Conservation (phyloP, 345 rosid species). For the Eucalyptus pauciflora region DNA sequence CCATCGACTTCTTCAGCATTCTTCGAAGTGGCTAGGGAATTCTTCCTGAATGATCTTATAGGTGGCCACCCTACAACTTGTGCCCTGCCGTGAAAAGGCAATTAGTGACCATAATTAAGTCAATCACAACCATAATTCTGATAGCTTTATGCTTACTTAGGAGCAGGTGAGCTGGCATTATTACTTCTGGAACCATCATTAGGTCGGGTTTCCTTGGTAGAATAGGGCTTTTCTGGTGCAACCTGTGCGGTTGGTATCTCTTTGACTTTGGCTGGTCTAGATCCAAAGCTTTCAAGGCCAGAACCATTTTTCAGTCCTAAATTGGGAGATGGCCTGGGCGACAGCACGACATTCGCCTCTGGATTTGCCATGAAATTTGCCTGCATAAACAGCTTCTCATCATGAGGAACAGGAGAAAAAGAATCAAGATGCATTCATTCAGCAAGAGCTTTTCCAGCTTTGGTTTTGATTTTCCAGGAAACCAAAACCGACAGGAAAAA, state of each 20-base stretch:
- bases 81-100: slow-evolving; percentile 25
- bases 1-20: slow-evolving; percentile 54
- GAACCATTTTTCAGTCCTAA: slow-evolving; percentile 37
- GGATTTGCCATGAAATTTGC: slow-evolving; percentile 30
- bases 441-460: background rate
- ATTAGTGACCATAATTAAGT: background rate
- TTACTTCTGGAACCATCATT: background rate
- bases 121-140: background rate
- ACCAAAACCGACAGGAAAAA: background rate
- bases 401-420: background rate
- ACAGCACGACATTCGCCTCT: slow-evolving; percentile 15
- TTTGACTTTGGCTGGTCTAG: slow-evolving; percentile 29
- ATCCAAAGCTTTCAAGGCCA: slow-evolving; percentile 29
- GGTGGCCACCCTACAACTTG: slow-evolving; percentile 88
- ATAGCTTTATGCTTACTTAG: slow-evolving; percentile 27
- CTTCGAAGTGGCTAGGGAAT: slow-evolving; percentile 47
- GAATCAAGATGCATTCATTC: background rate
- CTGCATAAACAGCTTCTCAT: slow-evolving; percentile 15
- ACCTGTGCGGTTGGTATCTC: slow-evolving; percentile 16
- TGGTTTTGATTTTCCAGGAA: background rate
- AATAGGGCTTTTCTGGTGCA: slow-evolving; percentile 21
- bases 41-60: slow-evolving; percentile 55
- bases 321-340: slow-evolving; percentile 36
- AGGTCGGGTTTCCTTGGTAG: slow-evolving; percentile 8
- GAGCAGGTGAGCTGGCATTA: slow-evolving; percentile 29